Conservation (phyloP, 148 eudicot species). For the Rhododendron mucronatum region DNA sequence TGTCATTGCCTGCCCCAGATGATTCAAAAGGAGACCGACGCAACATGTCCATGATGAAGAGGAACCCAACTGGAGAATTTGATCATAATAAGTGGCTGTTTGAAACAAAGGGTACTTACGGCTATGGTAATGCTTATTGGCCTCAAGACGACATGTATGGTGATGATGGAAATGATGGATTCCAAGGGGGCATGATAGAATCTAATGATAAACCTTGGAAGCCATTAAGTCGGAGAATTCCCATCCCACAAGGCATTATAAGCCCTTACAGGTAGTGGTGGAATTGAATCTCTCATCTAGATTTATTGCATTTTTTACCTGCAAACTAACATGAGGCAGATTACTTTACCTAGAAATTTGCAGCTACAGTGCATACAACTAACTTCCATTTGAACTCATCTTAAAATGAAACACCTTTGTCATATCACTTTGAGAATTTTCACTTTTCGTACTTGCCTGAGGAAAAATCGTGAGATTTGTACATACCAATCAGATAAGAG, state of each 20-base stretch:
- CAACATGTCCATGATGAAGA: slow-evolving; percentile 38
- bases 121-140: slow-evolving; percentile 80
- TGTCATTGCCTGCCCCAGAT: slow-evolving; percentile 55
- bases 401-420: background rate
- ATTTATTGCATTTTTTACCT: background rate
- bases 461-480: background rate
- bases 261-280: slow-evolving; percentile 64
- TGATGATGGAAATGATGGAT: slow-evolving; percentile 40
- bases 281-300: background rate
- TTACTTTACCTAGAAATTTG: background rate
- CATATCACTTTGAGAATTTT: background rate
- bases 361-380: background rate
- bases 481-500: background rate
- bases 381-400: background rate
- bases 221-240: slow-evolving; percentile 56
- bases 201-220: slow-evolving; percentile 66
- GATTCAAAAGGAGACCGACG: slow-evolving; percentile 24
- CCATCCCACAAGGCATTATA: slow-evolving; percentile 57
- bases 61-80: slow-evolving; percentile 63
- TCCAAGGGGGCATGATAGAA: slow-evolving; percentile 27
- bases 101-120: slow-evolving; percentile 77
- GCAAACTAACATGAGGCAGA: background rate
- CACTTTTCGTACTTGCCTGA: background rate
- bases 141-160: slow-evolving; percentile 51
- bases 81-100: slow-evolving; percentile 87